Evolutionary conservation across 805 yeast species (phyloP).

Genomic region (Yamadazyma insecticola): DNA sequence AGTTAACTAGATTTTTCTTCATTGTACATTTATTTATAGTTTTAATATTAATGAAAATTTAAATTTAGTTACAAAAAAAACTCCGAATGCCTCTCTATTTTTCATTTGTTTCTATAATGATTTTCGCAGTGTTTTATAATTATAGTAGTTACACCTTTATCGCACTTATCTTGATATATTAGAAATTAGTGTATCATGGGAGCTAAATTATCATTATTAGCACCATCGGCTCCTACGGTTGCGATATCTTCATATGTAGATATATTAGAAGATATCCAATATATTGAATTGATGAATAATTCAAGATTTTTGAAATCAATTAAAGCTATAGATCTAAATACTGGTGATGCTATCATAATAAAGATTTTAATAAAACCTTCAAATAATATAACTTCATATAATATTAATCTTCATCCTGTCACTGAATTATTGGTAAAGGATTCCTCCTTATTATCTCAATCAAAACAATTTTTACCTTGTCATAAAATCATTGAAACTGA

Average conservation of each 20-base stretch:
- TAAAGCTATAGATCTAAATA: slow-evolving; percentile 61
- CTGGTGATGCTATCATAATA: slow-evolving; percentile 65
- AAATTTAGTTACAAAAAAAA: no score
- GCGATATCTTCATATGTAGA: slow-evolving; percentile 88
- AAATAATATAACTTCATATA: slow-evolving; percentile 15
- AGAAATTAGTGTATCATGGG: slow-evolving; percentile 53
- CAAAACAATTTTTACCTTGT: slow-evolving; percentile 68
- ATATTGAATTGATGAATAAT: slow-evolving; percentile 68
- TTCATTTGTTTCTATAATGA: no score
- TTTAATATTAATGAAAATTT: no score
- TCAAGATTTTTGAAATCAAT: slow-evolving; percentile 84
- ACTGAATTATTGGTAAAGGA: slow-evolving; percentile 30
- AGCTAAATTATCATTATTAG: slow-evolving; percentile 74
- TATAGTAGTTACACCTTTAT: no score
- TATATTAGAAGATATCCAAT: slow-evolving; percentile 70
- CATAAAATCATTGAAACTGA: slow-evolving; percentile 77
- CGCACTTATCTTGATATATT: neutral
- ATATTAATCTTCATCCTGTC: slow-evolving; percentile 19
- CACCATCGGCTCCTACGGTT: slow-evolving; percentile 89
- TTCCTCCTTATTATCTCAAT: slow-evolving; percentile 35
- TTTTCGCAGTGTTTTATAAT: no score
- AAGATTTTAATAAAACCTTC: slow-evolving; percentile 70
- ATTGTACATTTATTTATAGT: neutral
- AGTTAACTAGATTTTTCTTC: slow-evolving; percentile 67
- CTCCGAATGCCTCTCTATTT: no score